Conservation (phyloP, 2,329 filamentous ascomycete species). For the Trichoderma atrobrunneum region DNA sequence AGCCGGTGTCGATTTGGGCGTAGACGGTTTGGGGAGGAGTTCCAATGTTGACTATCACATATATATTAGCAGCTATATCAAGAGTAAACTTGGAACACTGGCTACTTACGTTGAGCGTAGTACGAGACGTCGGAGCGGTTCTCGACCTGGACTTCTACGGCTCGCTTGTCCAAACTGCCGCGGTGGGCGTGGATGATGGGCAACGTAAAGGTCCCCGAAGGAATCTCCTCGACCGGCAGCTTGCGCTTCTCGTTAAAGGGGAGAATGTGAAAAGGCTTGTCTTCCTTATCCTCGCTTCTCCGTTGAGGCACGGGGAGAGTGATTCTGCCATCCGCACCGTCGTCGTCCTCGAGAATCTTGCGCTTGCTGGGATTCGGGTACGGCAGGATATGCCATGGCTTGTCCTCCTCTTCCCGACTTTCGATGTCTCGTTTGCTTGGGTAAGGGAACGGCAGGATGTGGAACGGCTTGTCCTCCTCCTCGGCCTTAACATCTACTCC, state of each 20-base stretch:
- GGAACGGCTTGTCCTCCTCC: neutral
- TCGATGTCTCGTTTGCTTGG: neutral
- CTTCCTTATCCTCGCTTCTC: neutral
- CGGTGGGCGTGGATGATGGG: conserved; percentile 32
- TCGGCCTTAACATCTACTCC: neutral
- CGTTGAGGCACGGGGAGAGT: conserved; percentile 20
- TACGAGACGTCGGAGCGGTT: conserved; percentile 55
- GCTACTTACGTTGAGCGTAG: conserved; percentile 45
- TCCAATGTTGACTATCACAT: conserved; percentile 45
- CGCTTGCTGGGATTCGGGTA: conserved; percentile 1
- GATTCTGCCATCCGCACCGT: conserved; percentile 6
- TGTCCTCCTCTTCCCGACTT: neutral
- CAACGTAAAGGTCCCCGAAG: conserved; percentile 28
- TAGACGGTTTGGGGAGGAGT: conserved; percentile 52
- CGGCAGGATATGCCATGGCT: conserved; percentile 7
- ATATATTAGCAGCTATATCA: neutral
- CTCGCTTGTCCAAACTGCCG: conserved; percentile 39
- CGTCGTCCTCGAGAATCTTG: conserved; percentile 3
- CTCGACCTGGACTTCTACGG: conserved; percentile 44
- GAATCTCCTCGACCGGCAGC: conserved; percentile 8
- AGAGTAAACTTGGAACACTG: neutral
- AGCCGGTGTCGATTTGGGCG: conserved; percentile 58
- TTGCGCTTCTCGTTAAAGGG: conserved; percentile 13
- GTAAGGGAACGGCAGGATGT: neutral
- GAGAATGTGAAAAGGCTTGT: conserved; percentile 13